These are phyloP conservation scores for Diphasiastrum complanatum DNA, from an alignment of 83 land plant genomes.

Conservation along the genomic window DNA sequence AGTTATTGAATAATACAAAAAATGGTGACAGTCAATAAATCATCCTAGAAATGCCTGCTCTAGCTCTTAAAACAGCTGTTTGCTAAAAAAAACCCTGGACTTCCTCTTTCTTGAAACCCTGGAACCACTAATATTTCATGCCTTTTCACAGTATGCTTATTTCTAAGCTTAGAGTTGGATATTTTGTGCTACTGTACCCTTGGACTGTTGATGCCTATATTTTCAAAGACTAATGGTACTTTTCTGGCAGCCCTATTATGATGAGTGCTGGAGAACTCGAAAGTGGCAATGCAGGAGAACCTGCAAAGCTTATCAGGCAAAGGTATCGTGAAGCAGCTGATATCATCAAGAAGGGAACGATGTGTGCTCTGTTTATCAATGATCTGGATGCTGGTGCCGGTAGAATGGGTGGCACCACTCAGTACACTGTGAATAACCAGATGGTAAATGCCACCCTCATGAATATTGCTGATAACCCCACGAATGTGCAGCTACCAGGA, in stretches of 20 bases:
- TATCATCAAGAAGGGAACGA: conserved; percentile 87
- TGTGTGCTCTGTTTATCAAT: conserved; percentile 96
- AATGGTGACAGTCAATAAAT: no score
- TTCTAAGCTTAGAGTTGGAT: no score
- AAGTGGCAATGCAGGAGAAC: conserved; percentile 97
- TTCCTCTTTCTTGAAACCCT: no score
- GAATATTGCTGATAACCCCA: conserved; percentile 98
- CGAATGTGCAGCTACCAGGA: conserved; percentile 91
- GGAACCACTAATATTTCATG: no score
- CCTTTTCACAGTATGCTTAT: no score
- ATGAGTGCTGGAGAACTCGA: conserved; percentile 99
- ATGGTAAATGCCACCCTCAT: conserved; percentile 99
- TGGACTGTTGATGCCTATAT: no score
- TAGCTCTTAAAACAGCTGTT: no score
- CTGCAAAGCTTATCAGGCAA: conserved; percentile 92
- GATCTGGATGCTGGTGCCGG: conserved; percentile 99
- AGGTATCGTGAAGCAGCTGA: conserved; percentile 98
- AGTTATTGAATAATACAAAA: no score
- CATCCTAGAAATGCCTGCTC: no score
- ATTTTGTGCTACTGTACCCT: no score
- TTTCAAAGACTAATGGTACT: no score
- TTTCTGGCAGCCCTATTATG: conserved; percentile 80
- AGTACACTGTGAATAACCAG: conserved; percentile 99
- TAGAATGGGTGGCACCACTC: conserved; percentile 89
- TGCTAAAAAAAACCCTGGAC: no score